These are phyloP conservation scores for Diplotaxis tenuifolia DNA, from an alignment of 345 rosid genomes.

Conservation along the genomic window DNA sequence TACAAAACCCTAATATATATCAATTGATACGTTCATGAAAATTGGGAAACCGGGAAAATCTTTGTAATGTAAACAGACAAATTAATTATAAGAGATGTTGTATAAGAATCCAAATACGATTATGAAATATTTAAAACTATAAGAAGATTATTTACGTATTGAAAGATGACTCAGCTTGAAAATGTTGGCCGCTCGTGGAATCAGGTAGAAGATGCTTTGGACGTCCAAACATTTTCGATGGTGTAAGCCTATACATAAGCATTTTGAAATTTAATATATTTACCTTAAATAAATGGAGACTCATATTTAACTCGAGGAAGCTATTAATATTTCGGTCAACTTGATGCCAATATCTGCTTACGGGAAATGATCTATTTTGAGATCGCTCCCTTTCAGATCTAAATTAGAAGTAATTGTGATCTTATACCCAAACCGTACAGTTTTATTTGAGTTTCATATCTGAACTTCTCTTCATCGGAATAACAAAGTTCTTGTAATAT, in stretches of 20 bases:
- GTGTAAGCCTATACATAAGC: constrained; percentile 24
- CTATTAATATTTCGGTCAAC: constrained; percentile 24
- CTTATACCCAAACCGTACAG: no score
- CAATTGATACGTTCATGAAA: no score
- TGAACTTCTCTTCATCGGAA: no score
- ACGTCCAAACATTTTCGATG: neutral
- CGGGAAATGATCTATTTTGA: no score
- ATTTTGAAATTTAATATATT: constrained; percentile 37
- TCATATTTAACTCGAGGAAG: constrained; percentile 20
- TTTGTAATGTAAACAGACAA: neutral
- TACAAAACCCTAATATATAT: neutral
- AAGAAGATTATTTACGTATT: neutral
- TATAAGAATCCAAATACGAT: neutral
- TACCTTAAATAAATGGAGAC: constrained; percentile 1
- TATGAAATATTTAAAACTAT: neutral
- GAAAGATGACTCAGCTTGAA: constrained; percentile 20
- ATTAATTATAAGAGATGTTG: neutral
- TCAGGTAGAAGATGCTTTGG: constrained; percentile 1
- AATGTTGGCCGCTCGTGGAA: constrained; percentile 15
- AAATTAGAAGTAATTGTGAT: no score
- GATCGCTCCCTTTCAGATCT: no score
- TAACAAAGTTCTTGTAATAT: no score
- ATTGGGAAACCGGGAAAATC: no score
- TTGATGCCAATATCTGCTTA: constrained; percentile 8
- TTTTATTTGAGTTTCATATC: no score